Percentiles rank a stretch among this genome's conserved stretches.
Evolutionary conservation across 495 filamentous ascomycete genomes (phyloP).

Genomic region (Penicillium parvum): DNA sequence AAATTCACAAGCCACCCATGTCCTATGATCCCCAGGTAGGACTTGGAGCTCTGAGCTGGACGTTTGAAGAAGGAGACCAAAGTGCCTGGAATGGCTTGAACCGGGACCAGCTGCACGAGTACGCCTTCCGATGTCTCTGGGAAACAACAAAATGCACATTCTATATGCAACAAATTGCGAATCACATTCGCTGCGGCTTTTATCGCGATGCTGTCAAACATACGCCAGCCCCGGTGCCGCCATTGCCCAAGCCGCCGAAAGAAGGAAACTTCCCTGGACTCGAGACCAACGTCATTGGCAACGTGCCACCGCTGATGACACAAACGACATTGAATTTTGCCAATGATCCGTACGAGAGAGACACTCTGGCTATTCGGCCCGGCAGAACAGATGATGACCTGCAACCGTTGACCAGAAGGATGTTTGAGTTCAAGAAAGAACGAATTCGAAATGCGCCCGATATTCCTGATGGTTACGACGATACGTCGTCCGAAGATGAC

Average conservation of each 20-base stretch:
- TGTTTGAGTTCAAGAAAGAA: not conserved
- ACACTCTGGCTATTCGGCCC: not conserved
- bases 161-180: too few relatives aligned
- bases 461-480: not conserved
- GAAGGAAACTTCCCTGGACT: not conserved
- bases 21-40: constrained; percentile 8
- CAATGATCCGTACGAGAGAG: not conserved
- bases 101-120: constrained; percentile 10
- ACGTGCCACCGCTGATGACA: not conserved
- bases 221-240: not conserved
- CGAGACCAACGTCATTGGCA: not conserved
- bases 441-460: not conserved
- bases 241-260: not conserved
- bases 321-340: not conserved
- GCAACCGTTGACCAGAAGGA: not conserved
- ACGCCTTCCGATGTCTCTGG: constrained; percentile 16
- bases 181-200: too few relatives aligned
- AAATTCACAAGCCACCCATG: not conserved
- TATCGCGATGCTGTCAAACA: too few relatives aligned
- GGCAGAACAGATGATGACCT: not conserved
- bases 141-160: too few relatives aligned
- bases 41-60: constrained; percentile 19
- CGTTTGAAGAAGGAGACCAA: constrained; percentile 22
- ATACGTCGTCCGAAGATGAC: not conserved
- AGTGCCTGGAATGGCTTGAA: constrained; percentile 5